A percentile compares a stretch with the other conserved stretches of the same genome.
These are phyloP conservation scores for Phyllosticta citriasiana DNA, from an alignment of 2,329 filamentous ascomycete genomes.

Conservation along the genomic window DNA sequence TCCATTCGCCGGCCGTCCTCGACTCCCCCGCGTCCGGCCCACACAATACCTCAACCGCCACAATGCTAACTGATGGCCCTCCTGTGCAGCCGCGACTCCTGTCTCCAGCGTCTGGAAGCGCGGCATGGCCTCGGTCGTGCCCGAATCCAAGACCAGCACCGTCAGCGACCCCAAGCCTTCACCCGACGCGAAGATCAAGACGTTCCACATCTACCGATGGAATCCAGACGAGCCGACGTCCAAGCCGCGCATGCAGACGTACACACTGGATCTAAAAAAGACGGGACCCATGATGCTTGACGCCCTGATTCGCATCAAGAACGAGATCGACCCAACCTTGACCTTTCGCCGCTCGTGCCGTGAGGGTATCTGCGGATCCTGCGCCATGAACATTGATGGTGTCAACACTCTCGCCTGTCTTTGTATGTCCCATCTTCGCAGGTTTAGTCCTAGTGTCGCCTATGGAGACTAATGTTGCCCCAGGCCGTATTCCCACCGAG, in stretches of 20 bases:
- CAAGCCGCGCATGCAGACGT: slow-evolving; percentile 93
- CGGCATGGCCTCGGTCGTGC: slow-evolving; percentile 30
- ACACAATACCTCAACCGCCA: background rate
- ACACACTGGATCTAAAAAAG: slow-evolving; percentile 95
- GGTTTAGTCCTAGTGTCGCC: background rate
- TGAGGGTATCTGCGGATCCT: slow-evolving; percentile 97
- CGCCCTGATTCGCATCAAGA: slow-evolving; percentile 96
- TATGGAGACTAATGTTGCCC: slow-evolving; percentile 1
- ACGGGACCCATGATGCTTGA: slow-evolving; percentile 98
- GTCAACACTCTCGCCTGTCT: slow-evolving; percentile 95
- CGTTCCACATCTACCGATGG: slow-evolving; percentile 98
- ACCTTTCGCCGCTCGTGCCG: slow-evolving; percentile 94
- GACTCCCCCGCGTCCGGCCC: background rate
- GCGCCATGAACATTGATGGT: slow-evolving; percentile 99
- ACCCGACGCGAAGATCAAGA: slow-evolving; percentile 62
- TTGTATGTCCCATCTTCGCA: slow-evolving; percentile 55
- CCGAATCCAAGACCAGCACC: slow-evolving; percentile 48
- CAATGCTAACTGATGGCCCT: slow-evolving; percentile 11
- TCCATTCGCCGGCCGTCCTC: slow-evolving; percentile 4
- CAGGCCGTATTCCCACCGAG: slow-evolving; percentile 89
- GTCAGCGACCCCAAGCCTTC: slow-evolving; percentile 50
- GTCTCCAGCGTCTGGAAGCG: slow-evolving; percentile 22
- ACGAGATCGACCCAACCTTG: slow-evolving; percentile 91
- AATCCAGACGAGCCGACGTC: slow-evolving; percentile 84
- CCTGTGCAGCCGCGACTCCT: slow-evolving; percentile 23